Evolutionary conservation across 176 grass and related monocot genomes (phyloP), one percentile per base, ranked within the genome.

Genomic region (Triticum turgidum): DNA sequence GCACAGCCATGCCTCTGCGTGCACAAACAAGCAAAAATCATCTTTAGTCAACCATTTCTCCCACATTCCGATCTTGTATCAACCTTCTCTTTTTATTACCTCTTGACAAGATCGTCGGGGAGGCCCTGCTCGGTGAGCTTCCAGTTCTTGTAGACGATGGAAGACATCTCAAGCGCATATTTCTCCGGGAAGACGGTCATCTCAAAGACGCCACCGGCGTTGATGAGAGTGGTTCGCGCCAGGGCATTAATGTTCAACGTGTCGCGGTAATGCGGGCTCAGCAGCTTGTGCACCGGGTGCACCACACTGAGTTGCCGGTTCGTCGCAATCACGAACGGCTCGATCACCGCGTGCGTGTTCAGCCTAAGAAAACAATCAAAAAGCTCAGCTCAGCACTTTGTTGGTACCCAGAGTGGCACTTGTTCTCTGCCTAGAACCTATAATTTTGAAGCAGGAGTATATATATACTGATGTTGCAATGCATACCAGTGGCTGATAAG

Each of bases 221-320:
- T 98, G 84, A 98, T 98, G 33, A 98, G 93, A 5, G 81, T 91
- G 35, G 89, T 88, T 22, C 96, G 93, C 11, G 91, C 96, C 39
- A 98, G 64, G 45, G 93, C 93, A 13, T 98, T 98, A 73, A 98
- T 98, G 88, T 98, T 98, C 93, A 98, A 77, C 7, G 96, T 95
- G 84, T 98, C 93, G 5, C 93, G 96, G 78, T 94, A 95, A 72
- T 98, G 96, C 20, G 93, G 93, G 78, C 80, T 90, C 83, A 98
- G 88, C 65, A 98, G 88, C 86, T 98, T 98, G 86, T 95, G 77
- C 59, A 98, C 87, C 0, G 96, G 96, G 56, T 98, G 96, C 68
- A 88, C 83, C 39, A 81, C 89, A 14, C 96, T 95, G 58, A 98
- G 86, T 38, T 95, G 93, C 73, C 96, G 64, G 54, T 98, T 84